Base-by-base conservation (phyloP, 2,329 filamentous ascomycete genomes). In the Xylariaceae sp. region DNA sequence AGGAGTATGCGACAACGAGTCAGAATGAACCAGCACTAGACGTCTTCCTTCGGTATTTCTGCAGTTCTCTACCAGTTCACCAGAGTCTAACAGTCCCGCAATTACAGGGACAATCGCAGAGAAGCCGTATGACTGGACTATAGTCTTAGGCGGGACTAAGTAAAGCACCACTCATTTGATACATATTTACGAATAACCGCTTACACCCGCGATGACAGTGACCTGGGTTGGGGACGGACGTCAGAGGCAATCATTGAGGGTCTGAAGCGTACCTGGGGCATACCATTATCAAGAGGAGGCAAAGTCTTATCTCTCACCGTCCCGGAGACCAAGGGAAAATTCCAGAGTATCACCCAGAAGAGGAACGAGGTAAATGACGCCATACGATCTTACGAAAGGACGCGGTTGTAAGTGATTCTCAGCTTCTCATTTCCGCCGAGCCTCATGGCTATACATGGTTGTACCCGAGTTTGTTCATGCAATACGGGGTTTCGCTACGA, bases 101-200 rank as follows among this genome's bases (percentile, higher is more conserved):
- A 15, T 9, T 33, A 11, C 15, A 58, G 52, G 52, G 56, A 17
- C 14, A 11, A 2, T 2, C 30, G 47, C 51, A 44, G 2, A 52
- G 17, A 41, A 58, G 14, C 54, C 52, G 10, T 63, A 52, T 11
- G 62, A 85, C 69, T 86, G 82, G 80, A 75, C 78, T 12, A 75
- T 87, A 31, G 66, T 86, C 5, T 73, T 87, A 2, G 83, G 80
- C 9, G 83, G 83, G 2, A 86, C 83, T 43, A 87, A 86, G 71
- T 77, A 67, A 45, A 70, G 61, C n/a, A 5, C n/a, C 32, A 27
- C 22, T 18, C 36, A 36, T n/a, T 12, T 11, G 14, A 15, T 40
- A 17, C 33, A 11, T 41, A 7, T 1, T 3, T 45, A 27, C 7
- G 7, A 5, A 27, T 27, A 27, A 5, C 22, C 22, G 22, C 15